These are phyloP conservation scores for Cladosporium sp. DNA, from an alignment of 2,329 filamentous ascomycete genomes.

Conservation along the genomic window DNA sequence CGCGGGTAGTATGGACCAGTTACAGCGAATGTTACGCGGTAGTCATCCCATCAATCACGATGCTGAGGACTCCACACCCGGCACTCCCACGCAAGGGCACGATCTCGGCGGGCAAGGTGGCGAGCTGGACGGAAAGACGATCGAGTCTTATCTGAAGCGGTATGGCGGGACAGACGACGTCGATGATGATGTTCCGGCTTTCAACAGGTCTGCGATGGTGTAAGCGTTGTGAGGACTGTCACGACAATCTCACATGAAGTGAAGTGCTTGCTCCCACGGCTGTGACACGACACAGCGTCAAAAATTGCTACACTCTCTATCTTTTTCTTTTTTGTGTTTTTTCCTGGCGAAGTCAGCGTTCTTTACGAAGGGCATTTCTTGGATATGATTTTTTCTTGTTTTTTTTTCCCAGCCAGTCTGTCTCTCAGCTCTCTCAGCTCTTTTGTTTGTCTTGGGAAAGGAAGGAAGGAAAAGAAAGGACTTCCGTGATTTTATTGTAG, in stretches of 20 bases:
- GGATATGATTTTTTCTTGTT: neutral
- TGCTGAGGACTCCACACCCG: neutral
- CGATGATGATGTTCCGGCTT: neutral
- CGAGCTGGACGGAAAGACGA: constrained; percentile 6
- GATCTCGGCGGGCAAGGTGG: neutral
- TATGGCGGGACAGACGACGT: constrained; percentile 14
- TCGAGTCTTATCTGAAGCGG: constrained; percentile 16
- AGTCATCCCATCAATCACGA: neutral
- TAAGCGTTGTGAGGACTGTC: neutral
- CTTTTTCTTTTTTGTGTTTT: no score
- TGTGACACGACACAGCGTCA: neutral
- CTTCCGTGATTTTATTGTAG: neutral
- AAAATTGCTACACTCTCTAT: neutral
- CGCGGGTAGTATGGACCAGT: constrained; percentile 34
- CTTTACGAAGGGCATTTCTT: neutral
- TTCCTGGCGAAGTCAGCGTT: neutral
- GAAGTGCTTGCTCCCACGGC: neutral
- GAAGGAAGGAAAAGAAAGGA: neutral
- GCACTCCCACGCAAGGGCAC: constrained; percentile 1
- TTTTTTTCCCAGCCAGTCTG: neutral
- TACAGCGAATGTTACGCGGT: constrained; percentile 24
- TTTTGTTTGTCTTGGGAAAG: neutral
- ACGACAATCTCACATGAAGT: no score
- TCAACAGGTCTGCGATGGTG: constrained; percentile 12
- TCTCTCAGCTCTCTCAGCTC: neutral